A percentile compares a stretch with the other conserved stretches of the same genome.
Evolutionary conservation across 331 rosid genomes (phyloP).

Genomic region (Quercus lobata): DNA sequence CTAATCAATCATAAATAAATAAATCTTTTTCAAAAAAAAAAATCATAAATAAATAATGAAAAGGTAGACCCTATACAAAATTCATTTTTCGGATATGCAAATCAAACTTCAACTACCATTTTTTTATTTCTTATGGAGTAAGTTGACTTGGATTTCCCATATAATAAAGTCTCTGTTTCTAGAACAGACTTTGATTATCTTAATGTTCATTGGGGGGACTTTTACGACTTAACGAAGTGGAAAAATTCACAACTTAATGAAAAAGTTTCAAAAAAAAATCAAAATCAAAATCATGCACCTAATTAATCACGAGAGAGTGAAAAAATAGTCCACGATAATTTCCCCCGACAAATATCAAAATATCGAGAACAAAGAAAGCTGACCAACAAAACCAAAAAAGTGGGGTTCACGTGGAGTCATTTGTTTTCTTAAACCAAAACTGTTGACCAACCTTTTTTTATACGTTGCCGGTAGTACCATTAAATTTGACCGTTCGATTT

Average conservation of each 20-base stretch:
- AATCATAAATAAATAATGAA: too few species aligned
- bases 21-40: too few species aligned
- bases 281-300: background rate
- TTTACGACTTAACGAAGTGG: too few species aligned
- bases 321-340: background rate
- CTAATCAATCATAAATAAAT: too few species aligned
- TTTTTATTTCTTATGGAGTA: background rate
- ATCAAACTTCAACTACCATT: too few species aligned
- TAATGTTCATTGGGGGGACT: too few species aligned
- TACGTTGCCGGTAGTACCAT: constrained; percentile 17
- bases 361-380: constrained; percentile 17
- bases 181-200: too few species aligned
- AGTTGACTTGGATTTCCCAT: background rate
- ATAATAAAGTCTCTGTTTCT: background rate
- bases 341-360: background rate
- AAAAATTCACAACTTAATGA: too few species aligned
- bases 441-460: constrained; percentile 31
- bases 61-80: too few species aligned
- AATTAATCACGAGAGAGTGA: background rate
- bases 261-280: background rate
- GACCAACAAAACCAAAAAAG: constrained; percentile 21
- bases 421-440: constrained; percentile 17
- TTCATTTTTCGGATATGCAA: too few species aligned
- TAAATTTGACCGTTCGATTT: background rate
- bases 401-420: constrained; percentile 34